Conservation (phyloP, 1,139 yeast genomes). For the Oligophagozyma castellii region DNA sequence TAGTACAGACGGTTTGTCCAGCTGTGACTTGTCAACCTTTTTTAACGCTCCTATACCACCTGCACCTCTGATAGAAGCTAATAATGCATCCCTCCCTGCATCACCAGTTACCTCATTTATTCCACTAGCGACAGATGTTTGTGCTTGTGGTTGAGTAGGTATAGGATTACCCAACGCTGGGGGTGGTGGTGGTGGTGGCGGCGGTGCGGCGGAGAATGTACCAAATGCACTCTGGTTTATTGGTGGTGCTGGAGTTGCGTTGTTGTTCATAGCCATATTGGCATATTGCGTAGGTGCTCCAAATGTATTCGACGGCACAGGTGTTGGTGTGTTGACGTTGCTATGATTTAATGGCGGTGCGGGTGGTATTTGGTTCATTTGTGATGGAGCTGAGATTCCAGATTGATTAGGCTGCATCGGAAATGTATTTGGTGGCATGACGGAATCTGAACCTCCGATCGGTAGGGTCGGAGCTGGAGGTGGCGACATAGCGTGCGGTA, state of each 20-base stretch:
- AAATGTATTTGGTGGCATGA: slow-evolving; percentile 3
- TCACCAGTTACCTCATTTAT: slow-evolving; percentile 31
- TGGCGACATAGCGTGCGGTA: slow-evolving; percentile 1
- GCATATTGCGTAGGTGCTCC: slow-evolving; percentile 15
- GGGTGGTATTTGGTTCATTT: slow-evolving; percentile 7
- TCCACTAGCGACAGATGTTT: slow-evolving; percentile 26
- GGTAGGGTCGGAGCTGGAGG: slow-evolving; percentile 4
- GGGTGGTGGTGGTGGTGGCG: slow-evolving; percentile 22
- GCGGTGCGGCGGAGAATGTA: slow-evolving; percentile 7
- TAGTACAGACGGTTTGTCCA: slow-evolving; percentile 64
- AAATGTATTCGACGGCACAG: slow-evolving; percentile 19
- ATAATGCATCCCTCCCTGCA: slow-evolving; percentile 61
- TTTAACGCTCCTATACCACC: slow-evolving; percentile 57
- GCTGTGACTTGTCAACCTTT: slow-evolving; percentile 70
- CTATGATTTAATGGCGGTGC: slow-evolving; percentile 5
- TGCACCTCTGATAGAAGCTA: slow-evolving; percentile 76
- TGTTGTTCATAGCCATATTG: slow-evolving; percentile 7
- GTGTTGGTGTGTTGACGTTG: slow-evolving; percentile 6
- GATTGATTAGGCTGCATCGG: slow-evolving; percentile 8
- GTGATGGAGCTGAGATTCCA: slow-evolving; percentile 11
- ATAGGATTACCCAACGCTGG: slow-evolving; percentile 15
- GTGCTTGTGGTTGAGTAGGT: slow-evolving; percentile 29
- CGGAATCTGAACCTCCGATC: no score
- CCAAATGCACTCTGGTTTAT: slow-evolving; percentile 8
- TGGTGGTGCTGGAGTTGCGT: slow-evolving; percentile 4